Evolutionary conservation across 176 grass and related monocot genomes (phyloP), one percentile per base, ranked within the genome.

Genomic region (Sorghum bicolor): DNA sequence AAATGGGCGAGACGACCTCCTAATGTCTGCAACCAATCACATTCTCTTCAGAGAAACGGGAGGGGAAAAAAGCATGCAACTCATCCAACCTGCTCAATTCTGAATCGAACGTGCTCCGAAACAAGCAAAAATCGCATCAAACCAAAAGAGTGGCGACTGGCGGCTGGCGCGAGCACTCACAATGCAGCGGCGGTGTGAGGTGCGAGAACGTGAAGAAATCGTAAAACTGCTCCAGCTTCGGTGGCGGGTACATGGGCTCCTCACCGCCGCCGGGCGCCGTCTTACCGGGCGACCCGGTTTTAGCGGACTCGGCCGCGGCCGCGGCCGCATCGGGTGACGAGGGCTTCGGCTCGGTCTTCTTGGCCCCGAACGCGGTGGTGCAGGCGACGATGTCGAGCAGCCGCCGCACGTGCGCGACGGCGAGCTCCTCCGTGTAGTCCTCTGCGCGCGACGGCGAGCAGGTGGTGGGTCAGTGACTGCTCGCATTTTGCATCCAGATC

Each of bases 181-280:
- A 98, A 55, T 98, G 91, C 25, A 98, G 79, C 3, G 96, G 96
- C 47, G 93, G 88, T 6, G 89, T 76, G 60, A 95, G 93, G 80
- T 98, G 66, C 8, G 96, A 93, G 85, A 98, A 95, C 22, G 96
- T 95, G 87, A 98, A 94, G 89, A 98, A 98, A 22, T 98, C 96
- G 77, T 98, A 98, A 82, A 95, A 98, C 72, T 98, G 83, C 30
- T 80, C 89, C 25, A 98, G 93, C 76, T 98, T 95, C 22, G 96
- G 93, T 22, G 96, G 89, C 75, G 96, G 96, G 83, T 98, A 98
- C 87, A 98, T 84, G 4, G 85, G 93, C 83, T 95, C 96, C 29
- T 98, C 96, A 15, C 41, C 26, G 30, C 75, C 71, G 19, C 60
- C 61, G 30, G 67, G 43, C 45, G 80, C 22, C 75, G 57, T 36